Base-by-base conservation (phyloP, 1,284 basidiomycete genomes). In the Rugosomyces carneus region DNA sequence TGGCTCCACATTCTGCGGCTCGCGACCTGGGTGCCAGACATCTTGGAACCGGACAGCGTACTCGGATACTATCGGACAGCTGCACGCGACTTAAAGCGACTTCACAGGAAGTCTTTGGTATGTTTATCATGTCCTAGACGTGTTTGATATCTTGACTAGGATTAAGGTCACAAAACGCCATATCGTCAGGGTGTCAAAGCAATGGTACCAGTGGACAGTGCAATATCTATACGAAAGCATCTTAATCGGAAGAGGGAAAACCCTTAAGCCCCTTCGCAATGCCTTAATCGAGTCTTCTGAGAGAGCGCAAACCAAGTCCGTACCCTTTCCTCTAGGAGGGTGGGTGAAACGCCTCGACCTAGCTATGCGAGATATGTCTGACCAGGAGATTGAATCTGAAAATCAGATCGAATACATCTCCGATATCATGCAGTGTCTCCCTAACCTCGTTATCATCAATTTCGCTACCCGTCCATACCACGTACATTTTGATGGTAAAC, bases 161-260 rank as follows among this genome's bases (percentile, higher is more conserved):
- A n/a, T n/a, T n/a, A n/a, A 69, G 48, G 23, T 63, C 29, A 68
- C 64, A 19, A 67, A 66, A 47, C 55, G 62, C 4, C 50, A 57
- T 44, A 51, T 72, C 20, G 60, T 68, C 1, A 60, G 60, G 1
- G 70, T 72, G 23, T 72, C 64, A 54, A 69, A 54, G 43, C 49
- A 56, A 41, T 72, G 70, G 70, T 60, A 60, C 41, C 52, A 54
- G 13, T 53, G 70, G 37, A 60, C 66, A 13, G 50, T 47, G 20
- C 64, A 45, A 18, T 50, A 42, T 24, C 50, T 55, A 16, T 70
- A 71, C 42, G 53, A 55, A 37, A 60, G 58, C 15, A 45, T 68
- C 0, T 56, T 58, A 21, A 50, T 69, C 3, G 53, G 58, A 3
- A 57, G 53, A 27, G 49, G 41, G 13, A 56, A 50, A 21, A 55